These are phyloP conservation scores for Neostapfia colusana DNA, from an alignment of 176 grass and related monocot genomes.

Conservation along the genomic window DNA sequence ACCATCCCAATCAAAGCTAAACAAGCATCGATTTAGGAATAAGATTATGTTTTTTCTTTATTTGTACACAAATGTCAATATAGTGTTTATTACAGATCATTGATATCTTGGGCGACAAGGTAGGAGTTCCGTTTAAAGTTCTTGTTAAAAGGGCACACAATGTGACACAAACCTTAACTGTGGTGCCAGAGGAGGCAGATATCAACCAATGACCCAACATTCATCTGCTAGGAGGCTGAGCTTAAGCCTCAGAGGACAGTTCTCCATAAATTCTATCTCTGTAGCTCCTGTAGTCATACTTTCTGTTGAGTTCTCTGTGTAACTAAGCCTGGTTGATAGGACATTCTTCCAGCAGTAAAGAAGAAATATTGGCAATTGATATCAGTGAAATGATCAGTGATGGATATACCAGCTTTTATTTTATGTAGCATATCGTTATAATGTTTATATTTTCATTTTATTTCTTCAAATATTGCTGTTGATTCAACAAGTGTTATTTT, in stretches of 20 bases:
- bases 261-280: conserved; percentile 23
- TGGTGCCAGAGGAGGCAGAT: conserved; percentile 72
- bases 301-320: conserved; percentile 24
- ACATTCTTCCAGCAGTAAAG: background rate
- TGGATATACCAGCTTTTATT: background rate
- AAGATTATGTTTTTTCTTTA: conserved; percentile 23
- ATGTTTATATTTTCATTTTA: background rate
- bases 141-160: conserved; percentile 51
- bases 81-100: conserved; percentile 56
- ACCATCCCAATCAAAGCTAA: background rate
- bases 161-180: conserved; percentile 50
- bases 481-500: background rate
- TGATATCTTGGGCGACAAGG: conserved; percentile 70
- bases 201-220: conserved; percentile 42
- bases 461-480: background rate
- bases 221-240: conserved; percentile 29
- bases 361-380: background rate
- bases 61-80: conserved; percentile 34
- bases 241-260: background rate
- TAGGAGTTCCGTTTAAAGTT: conserved; percentile 62
- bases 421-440: background rate
- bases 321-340: background rate
- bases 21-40: background rate
- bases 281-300: background rate
- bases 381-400: conserved; percentile 1